A percentile compares a stretch with the other conserved stretches of the same genome.
Conservation (phyloP, 192 early-diverging fungal genomes). For the Linderina pennispora region DNA sequence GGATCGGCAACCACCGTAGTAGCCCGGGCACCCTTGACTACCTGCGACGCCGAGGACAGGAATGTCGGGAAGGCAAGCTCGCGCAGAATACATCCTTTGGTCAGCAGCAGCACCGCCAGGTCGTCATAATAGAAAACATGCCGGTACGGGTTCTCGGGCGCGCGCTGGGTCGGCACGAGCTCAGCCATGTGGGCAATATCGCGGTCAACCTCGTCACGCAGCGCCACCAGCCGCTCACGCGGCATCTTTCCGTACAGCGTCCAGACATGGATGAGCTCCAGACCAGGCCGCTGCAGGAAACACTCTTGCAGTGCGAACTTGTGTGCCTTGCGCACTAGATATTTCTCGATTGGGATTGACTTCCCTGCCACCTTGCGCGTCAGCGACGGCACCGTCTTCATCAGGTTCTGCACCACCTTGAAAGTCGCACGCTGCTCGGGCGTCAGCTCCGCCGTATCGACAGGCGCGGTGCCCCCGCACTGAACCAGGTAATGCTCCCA, state of each 20-base stretch:
- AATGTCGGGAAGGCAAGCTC: constrained; percentile 51
- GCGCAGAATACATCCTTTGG: constrained; percentile 59
- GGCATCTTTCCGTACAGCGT: constrained; percentile 72
- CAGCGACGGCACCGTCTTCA: constrained; percentile 60
- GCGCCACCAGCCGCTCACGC: constrained; percentile 22
- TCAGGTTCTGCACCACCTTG: constrained; percentile 50
- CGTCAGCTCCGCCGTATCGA: neutral
- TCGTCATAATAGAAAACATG: constrained; percentile 65
- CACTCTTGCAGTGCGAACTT: constrained; percentile 64
- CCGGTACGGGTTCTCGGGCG: constrained; percentile 25
- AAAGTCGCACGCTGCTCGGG: constrained; percentile 23
- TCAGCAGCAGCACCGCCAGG: constrained; percentile 62
- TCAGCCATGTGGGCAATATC: constrained; percentile 40
- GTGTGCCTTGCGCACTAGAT: constrained; percentile 74
- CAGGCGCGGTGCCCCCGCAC: constrained; percentile 5
- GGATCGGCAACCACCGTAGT: constrained; percentile 6
- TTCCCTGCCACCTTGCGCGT: constrained; percentile 81
- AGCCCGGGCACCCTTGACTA: neutral
- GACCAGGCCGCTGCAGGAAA: constrained; percentile 63
- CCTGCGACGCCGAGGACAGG: constrained; percentile 21
- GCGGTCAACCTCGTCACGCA: constrained; percentile 43
- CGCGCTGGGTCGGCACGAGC: constrained; percentile 21
- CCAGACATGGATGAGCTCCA: constrained; percentile 72
- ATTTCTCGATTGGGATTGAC: constrained; percentile 83
- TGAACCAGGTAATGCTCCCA: constrained; percentile 44